phyloP scores from a whole-genome alignment of 2,329 filamentous ascomycete species.

The Cordyceps farinosa region DNA sequence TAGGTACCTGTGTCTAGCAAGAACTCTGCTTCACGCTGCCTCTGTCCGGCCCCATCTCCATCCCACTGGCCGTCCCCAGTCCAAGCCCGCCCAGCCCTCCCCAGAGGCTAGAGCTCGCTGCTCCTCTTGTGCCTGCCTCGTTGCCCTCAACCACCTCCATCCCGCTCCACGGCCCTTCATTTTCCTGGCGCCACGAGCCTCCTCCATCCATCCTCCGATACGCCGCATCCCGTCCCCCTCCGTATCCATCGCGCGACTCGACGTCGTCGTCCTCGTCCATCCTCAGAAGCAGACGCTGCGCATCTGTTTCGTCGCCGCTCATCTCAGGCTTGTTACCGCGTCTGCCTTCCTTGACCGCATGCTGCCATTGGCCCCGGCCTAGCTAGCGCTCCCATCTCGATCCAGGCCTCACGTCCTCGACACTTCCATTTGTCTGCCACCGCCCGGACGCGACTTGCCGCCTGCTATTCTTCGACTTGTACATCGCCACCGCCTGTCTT shows the following conservation, averaged over 20 bases:
- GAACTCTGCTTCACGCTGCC: neutral
- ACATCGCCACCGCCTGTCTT: neutral
- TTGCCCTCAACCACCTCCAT: conserved; percentile 11
- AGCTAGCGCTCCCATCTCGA: conserved; percentile 11
- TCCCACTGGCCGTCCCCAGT: neutral
- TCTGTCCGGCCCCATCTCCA: neutral
- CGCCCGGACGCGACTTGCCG: conserved; percentile 2
- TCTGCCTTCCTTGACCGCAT: conserved; percentile 4
- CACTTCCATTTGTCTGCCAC: neutral
- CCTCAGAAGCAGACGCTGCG: neutral
- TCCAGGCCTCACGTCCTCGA: conserved; percentile 1
- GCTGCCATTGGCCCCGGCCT: conserved; percentile 11
- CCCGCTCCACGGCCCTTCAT: conserved; percentile 12
- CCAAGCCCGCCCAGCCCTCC: neutral
- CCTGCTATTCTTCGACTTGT: neutral
- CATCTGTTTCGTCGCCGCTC: neutral
- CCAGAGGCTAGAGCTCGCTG: neutral
- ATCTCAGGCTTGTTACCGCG: neutral
- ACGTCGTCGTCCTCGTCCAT: neutral
- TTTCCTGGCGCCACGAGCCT: conserved; percentile 15
- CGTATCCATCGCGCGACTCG: conserved; percentile 13
- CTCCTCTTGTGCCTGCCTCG: conserved; percentile 1
- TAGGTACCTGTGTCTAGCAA: neutral
- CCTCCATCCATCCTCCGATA: conserved; percentile 15
- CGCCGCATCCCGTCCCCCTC: conserved; percentile 8